phyloP scores from a whole-genome alignment of 2,329 filamentous ascomycete species.

The Cladophialophora psammophila region DNA sequence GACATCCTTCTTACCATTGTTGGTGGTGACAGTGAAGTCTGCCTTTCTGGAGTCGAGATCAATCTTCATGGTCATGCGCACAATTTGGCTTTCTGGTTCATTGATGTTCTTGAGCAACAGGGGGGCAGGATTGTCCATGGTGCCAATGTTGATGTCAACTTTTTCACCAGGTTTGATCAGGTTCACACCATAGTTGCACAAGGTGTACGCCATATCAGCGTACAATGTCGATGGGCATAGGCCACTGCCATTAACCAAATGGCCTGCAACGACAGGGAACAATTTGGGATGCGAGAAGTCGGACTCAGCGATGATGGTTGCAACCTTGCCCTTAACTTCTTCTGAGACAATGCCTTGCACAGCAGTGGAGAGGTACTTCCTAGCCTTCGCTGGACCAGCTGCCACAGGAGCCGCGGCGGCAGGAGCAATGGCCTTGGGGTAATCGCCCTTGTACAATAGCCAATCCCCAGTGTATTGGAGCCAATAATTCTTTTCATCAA shows the following conservation, averaged over 20 bases:
- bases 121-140: conserved; percentile 42
- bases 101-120: conserved; percentile 42
- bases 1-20: conserved; percentile 41
- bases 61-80: conserved; percentile 38
- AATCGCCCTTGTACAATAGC: conserved; percentile 72
- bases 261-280: conserved; percentile 67
- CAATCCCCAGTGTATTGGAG: conserved; percentile 75
- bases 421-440: conserved; percentile 47
- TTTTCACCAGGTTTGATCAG: conserved; percentile 40
- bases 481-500: conserved; percentile 76
- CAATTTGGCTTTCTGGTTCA: conserved; percentile 38
- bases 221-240: conserved; percentile 70
- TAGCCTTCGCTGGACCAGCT: conserved; percentile 54
- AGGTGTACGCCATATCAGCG: conserved; percentile 70
- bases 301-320: conserved; percentile 68
- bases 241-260: conserved; percentile 71
- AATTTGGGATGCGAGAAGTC: conserved; percentile 71
- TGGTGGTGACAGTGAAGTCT: conserved; percentile 39
- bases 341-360: conserved; percentile 71
- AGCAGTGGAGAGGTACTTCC: conserved; percentile 68
- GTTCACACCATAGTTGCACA: conserved; percentile 64
- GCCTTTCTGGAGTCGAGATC: conserved; percentile 40
- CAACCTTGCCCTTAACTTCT: conserved; percentile 66
- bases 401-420: conserved; percentile 48
- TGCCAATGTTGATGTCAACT: conserved; percentile 41